Evolutionary conservation across 768 basidiomycete genomes (phyloP).

Genomic region (Auriscalpium vulgare): DNA sequence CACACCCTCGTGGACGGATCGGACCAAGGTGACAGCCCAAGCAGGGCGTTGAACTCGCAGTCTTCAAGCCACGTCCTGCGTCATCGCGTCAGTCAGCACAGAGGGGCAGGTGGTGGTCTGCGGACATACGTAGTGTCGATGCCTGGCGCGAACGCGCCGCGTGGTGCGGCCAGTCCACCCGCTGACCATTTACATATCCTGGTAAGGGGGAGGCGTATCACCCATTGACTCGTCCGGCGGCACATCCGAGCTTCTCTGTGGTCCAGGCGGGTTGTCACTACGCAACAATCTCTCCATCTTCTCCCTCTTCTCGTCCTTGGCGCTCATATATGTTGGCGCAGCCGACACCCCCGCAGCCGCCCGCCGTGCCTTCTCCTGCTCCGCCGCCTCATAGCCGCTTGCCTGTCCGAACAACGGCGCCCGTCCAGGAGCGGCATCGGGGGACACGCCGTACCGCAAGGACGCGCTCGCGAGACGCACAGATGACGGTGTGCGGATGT

Average conservation of each 20-base stretch:
- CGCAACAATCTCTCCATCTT: conserved; percentile 46
- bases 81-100: no score
- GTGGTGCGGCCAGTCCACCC: no score
- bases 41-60: no score
- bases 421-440: conserved; percentile 17
- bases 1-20: no score
- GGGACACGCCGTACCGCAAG: background rate
- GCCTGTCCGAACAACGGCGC: conserved; percentile 5
- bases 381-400: conserved; percentile 37
- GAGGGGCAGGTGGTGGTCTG: no score
- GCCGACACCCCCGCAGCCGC: conserved; percentile 1
- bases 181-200: conserved; percentile 26
- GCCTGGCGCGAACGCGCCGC: no score
- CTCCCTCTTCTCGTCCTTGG: conserved; percentile 59
- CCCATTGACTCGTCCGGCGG: conserved; percentile 22
- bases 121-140: no score
- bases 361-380: conserved; percentile 56
- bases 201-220: conserved; percentile 36
- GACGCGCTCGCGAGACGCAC: background rate
- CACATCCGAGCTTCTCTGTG: background rate
- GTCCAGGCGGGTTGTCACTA: background rate
- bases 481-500: conserved; percentile 24
- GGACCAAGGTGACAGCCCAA: no score
- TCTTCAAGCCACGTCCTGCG: no score
- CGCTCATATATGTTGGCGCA: conserved; percentile 30